Percentiles rank a stretch among this genome's conserved stretches.
These are phyloP conservation scores for Platanthera zijinensis DNA, from an alignment of 106 monocot genomes.

Conservation along the genomic window DNA sequence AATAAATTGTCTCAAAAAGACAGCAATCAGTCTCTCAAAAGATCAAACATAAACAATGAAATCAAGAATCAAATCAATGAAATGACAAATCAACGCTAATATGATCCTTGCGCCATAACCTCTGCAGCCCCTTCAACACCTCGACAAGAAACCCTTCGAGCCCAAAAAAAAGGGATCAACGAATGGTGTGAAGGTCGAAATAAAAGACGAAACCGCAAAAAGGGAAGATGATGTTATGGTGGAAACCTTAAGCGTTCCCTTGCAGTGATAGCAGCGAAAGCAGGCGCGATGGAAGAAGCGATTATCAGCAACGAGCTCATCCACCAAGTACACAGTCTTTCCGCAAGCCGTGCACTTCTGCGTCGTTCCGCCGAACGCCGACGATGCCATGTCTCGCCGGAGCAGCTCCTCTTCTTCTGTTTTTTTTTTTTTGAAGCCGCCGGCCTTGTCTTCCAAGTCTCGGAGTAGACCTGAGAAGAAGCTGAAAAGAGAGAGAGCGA, in stretches of 20 bases:
- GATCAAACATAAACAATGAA: not conserved
- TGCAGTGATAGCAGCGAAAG: conserved; percentile 68
- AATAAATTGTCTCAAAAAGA: not conserved
- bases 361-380: conserved; percentile 42
- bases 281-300: conserved; percentile 48
- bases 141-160: not conserved
- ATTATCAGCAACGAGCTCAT: conserved; percentile 48
- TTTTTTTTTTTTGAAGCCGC: not conserved
- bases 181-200: not conserved
- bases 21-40: not conserved
- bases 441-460: not conserved
- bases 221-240: not conserved
- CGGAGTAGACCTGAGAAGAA: not conserved
- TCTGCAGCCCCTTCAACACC: not conserved
- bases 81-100: not conserved
- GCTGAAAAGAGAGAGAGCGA: not conserved
- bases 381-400: conserved; percentile 5
- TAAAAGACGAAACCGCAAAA: not conserved
- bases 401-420: not conserved
- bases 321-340: conserved; percentile 59
- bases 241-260: conserved; percentile 53
- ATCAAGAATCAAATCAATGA: not conserved
- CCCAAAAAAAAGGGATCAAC: not conserved
- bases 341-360: conserved; percentile 64
- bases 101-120: not conserved